Conservation (phyloP, 1,139 yeast species). For the Sugiyamaella pinicola region DNA sequence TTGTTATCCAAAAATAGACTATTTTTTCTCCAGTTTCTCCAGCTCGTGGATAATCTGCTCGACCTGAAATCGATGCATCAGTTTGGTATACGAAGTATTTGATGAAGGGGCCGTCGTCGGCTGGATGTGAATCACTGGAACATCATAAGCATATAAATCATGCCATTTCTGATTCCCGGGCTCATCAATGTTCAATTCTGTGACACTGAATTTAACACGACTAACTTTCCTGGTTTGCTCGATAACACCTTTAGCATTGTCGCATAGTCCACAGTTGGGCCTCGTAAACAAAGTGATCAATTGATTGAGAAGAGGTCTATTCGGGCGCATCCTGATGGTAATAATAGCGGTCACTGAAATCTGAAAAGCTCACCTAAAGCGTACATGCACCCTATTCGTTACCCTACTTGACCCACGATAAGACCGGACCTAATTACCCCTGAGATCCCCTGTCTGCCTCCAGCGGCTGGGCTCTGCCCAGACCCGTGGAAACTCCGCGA, state of each 20-base stretch:
- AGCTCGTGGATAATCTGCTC: slow-evolving; percentile 50
- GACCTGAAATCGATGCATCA: slow-evolving; percentile 74
- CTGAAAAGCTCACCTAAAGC: too few species aligned
- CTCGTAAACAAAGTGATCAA: slow-evolving; percentile 70
- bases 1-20: not conserved
- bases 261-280: slow-evolving; percentile 77
- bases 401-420: not conserved
- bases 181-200: slow-evolving; percentile 65
- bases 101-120: slow-evolving; percentile 44
- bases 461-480: too few species aligned
- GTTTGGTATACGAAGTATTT: slow-evolving; percentile 51
- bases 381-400: too few species aligned
- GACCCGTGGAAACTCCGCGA: too few species aligned
- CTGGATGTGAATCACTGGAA: slow-evolving; percentile 82
- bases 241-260: slow-evolving; percentile 61
- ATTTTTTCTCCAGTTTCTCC: slow-evolving; percentile 17
- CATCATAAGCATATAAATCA: slow-evolving; percentile 83
- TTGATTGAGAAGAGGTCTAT: slow-evolving; percentile 3
- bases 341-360: too few species aligned
- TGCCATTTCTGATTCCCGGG: slow-evolving; percentile 73
- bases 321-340: slow-evolving; percentile 16
- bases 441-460: too few species aligned
- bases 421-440: too few species aligned
- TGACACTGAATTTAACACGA: slow-evolving; percentile 43
- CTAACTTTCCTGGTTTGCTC: slow-evolving; percentile 47